Percentiles rank a stretch among this genome's conserved stretches.
Evolutionary conservation across 495 filamentous ascomycete genomes (phyloP).

Genomic region (Jackrogersella multiformis): DNA sequence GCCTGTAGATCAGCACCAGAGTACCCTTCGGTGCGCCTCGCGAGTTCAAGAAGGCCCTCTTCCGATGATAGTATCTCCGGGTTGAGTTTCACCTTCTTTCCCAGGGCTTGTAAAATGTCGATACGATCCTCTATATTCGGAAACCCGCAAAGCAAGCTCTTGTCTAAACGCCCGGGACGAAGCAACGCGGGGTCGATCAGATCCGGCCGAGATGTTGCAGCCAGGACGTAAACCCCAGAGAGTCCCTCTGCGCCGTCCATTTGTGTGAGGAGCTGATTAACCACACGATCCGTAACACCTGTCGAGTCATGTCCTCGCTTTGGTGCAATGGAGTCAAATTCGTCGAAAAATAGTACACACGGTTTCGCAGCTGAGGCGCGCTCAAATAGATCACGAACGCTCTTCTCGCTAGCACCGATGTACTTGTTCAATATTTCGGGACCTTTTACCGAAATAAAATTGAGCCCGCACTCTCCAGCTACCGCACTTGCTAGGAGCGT

Average conservation of each 20-base stretch:
- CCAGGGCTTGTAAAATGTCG: conserved; percentile 86
- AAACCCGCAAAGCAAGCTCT: conserved; percentile 88
- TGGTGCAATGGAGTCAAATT: conserved; percentile 96
- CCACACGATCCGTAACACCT: conserved; percentile 96
- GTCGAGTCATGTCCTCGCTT: conserved; percentile 97
- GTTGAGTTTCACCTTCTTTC: conserved; percentile 76
- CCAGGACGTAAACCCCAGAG: conserved; percentile 93
- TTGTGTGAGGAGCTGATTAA: conserved; percentile 96
- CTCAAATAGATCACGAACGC: conserved; percentile 92
- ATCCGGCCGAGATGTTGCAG: conserved; percentile 90
- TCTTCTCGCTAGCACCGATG: conserved; percentile 95
- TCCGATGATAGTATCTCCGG: conserved; percentile 64
- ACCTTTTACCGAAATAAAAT: conserved; percentile 98
- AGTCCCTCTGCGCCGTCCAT: conserved; percentile 99
- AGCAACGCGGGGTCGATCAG: conserved; percentile 93
- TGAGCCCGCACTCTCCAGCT: conserved; percentile 93
- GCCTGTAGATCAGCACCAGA: conserved; percentile 95
- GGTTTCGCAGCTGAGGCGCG: conserved; percentile 88
- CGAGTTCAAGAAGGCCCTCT: conserved; percentile 71
- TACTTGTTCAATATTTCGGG: conserved; percentile 99
- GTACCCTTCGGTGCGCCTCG: conserved; percentile 84
- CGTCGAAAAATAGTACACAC: conserved; percentile 96
- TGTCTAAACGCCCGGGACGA: conserved; percentile 89
- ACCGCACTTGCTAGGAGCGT: conserved; percentile 93
- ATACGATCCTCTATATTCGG: conserved; percentile 78